phyloP scores from a whole-genome alignment of 495 filamentous ascomycete genomes.

The Sordaria brevicollis region DNA sequence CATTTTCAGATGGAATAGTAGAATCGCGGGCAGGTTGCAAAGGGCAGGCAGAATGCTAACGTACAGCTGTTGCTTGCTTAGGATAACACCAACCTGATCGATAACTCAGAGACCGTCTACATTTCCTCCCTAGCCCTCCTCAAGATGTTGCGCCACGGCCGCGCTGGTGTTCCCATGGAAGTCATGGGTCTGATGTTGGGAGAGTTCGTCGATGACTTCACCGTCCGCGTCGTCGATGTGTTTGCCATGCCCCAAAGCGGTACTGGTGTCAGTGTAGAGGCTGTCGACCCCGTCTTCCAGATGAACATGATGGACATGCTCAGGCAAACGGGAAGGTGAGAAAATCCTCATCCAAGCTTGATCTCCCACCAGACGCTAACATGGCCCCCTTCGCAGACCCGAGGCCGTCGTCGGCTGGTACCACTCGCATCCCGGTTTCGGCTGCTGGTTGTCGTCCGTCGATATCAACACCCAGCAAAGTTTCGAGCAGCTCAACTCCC shows the following conservation, averaged over 20 bases:
- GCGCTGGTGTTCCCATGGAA: slow-evolving; percentile 98
- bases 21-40: not conserved
- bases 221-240: slow-evolving; percentile 92
- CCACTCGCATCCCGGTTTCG: slow-evolving; percentile 97
- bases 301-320: slow-evolving; percentile 99
- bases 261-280: slow-evolving; percentile 96
- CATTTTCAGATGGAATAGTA: not conserved
- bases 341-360: not conserved
- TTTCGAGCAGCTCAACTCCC: slow-evolving; percentile 93
- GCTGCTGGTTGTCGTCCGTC: slow-evolving; percentile 96
- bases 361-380: slow-evolving; percentile 4
- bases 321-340: slow-evolving; percentile 87
- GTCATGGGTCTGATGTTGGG: slow-evolving; percentile 99
- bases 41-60: not conserved
- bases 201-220: slow-evolving; percentile 98
- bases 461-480: slow-evolving; percentile 99
- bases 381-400: slow-evolving; percentile 43
- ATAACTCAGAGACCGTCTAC: slow-evolving; percentile 99
- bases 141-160: slow-evolving; percentile 96
- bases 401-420: slow-evolving; percentile 99
- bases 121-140: slow-evolving; percentile 94
- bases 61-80: slow-evolving; percentile 20
- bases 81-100: slow-evolving; percentile 82
- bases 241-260: slow-evolving; percentile 99
- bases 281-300: slow-evolving; percentile 96